Conservation (phyloP, 2,329 filamentous ascomycete species). For the Aspergillus japonicus region DNA sequence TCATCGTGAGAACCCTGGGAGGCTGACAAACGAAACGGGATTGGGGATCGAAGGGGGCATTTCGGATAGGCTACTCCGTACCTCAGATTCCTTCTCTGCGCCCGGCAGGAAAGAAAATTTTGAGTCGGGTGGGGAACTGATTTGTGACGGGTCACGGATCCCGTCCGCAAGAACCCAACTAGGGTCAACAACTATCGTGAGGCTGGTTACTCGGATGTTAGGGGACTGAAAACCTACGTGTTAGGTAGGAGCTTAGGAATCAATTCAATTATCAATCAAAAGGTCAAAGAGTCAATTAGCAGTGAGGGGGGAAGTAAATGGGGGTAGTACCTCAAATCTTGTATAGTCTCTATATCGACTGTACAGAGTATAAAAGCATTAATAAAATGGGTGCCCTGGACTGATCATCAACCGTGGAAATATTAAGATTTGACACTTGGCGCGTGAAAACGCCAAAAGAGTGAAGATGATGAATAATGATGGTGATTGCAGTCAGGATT, state of each 20-base stretch:
- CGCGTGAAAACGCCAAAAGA: background rate
- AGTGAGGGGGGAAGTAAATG: background rate
- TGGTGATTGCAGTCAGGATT: background rate
- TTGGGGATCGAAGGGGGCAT: background rate
- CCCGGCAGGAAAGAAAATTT: background rate
- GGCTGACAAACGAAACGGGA: background rate
- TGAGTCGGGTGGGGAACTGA: no score
- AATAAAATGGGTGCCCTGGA: background rate
- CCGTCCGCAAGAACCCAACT: background rate
- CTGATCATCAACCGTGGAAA: background rate
- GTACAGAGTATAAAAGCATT: background rate
- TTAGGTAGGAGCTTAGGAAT: background rate
- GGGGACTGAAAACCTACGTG: background rate
- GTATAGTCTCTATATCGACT: background rate
- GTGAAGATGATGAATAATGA: conserved; percentile 2
- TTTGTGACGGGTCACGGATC: background rate
- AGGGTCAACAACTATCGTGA: background rate
- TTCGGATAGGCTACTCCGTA: background rate
- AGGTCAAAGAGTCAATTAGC: background rate
- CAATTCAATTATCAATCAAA: background rate
- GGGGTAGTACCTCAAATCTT: background rate
- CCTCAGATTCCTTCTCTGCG: background rate
- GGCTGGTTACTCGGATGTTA: background rate
- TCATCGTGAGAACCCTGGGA: background rate
- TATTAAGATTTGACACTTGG: background rate